phyloP scores from a whole-genome alignment of 192 early-diverging fungal genomes.

The Podila verticillata region DNA sequence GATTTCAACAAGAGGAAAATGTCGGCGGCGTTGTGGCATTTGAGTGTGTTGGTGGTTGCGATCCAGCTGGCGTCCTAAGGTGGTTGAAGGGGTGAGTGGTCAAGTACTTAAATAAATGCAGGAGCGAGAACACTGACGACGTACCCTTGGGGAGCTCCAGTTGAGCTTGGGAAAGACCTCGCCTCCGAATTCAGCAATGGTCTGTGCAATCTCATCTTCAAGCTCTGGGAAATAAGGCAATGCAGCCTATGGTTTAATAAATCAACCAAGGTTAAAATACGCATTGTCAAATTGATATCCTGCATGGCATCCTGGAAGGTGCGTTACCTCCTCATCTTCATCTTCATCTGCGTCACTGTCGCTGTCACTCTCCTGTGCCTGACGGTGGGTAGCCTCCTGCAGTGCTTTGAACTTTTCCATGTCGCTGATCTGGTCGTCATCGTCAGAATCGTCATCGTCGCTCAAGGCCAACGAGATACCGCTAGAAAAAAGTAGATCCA shows the following conservation, averaged over 20 bases:
- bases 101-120: background rate
- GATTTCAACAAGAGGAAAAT: constrained; percentile 91
- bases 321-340: constrained; percentile 42
- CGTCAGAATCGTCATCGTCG: constrained; percentile 24
- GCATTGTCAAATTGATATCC: too few species aligned
- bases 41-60: constrained; percentile 76
- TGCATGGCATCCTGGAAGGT: background rate
- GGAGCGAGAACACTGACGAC: constrained; percentile 13
- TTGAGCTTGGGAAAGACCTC: constrained; percentile 93
- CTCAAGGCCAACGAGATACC: constrained; percentile 30
- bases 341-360: constrained; percentile 55
- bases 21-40: constrained; percentile 80
- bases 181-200: constrained; percentile 79
- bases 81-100: background rate
- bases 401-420: constrained; percentile 30
- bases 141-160: constrained; percentile 88
- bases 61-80: constrained; percentile 91
- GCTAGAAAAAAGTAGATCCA: constrained; percentile 10
- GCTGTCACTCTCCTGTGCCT: constrained; percentile 3
- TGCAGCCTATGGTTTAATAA: background rate
- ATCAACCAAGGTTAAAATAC: background rate
- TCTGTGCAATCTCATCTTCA: constrained; percentile 66
- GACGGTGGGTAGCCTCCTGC: constrained; percentile 11
- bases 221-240: constrained; percentile 73
- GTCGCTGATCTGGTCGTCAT: constrained; percentile 13